Percentiles rank a stretch among this genome's conserved stretches.
Conservation (phyloP, 805 yeast species). For the Nakazawaea ishiwadae region DNA sequence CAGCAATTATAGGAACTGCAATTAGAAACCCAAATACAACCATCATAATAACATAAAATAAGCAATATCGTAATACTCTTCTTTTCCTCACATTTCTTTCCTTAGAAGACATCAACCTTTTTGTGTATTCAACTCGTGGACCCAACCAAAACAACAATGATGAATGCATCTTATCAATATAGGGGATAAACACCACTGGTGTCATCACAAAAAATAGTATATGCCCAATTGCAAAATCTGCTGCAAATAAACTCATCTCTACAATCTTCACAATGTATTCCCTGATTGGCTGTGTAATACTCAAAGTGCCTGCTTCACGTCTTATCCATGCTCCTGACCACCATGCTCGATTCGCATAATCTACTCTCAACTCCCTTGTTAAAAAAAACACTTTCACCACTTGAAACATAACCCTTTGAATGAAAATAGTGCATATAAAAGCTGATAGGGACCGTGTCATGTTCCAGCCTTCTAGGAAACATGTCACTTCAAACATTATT, state of each 20-base stretch:
- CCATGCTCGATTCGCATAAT: conserved; percentile 41
- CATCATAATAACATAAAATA: conserved; percentile 39
- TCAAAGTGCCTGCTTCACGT: conserved; percentile 32
- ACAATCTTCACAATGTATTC: conserved; percentile 40
- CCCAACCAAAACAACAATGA: conserved; percentile 46
- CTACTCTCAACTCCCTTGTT: conserved; percentile 38
- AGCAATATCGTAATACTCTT: conserved; percentile 38
- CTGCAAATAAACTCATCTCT: conserved; percentile 41
- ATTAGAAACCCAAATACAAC: conserved; percentile 35
- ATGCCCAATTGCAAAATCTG: conserved; percentile 45
- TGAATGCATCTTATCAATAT: conserved; percentile 43
- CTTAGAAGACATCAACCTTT: conserved; percentile 34
- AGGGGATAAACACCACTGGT: conserved; percentile 40
- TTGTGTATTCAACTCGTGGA: conserved; percentile 31
- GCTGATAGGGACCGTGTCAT: conserved; percentile 34
- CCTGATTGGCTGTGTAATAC: conserved; percentile 39
- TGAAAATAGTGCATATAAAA: conserved; percentile 30
- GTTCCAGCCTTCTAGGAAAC: conserved; percentile 39
- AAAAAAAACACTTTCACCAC: conserved; percentile 27
- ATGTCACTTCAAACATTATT: conserved; percentile 29
- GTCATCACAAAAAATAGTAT: conserved; percentile 31
- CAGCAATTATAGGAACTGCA: conserved; percentile 40
- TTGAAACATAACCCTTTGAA: conserved; percentile 33
- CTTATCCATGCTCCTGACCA: conserved; percentile 50
- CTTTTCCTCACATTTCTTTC: conserved; percentile 34